Percentiles rank a stretch among this genome's conserved stretches.
phyloP scores from a whole-genome alignment of 164 flowering plant genomes.

The Liriodendron chinense region DNA sequence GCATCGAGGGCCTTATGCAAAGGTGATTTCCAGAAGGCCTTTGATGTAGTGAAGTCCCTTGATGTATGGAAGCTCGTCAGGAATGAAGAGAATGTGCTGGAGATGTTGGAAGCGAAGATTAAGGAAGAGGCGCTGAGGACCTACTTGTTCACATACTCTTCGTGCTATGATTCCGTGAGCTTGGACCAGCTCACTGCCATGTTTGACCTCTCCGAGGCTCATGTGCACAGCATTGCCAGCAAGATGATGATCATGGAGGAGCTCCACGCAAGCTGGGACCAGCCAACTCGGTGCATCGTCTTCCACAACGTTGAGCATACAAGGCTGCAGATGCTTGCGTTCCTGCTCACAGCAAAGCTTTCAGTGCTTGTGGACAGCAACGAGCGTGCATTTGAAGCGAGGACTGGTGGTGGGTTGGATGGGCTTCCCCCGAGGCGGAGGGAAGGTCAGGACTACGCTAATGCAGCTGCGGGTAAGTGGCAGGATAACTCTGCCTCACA shows the following conservation, averaged over 20 bases:
- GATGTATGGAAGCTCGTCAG: constrained; percentile 80
- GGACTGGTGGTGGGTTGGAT: constrained; percentile 74
- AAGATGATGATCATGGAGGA: constrained; percentile 92
- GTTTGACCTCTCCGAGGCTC: constrained; percentile 71
- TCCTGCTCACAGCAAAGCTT: constrained; percentile 77
- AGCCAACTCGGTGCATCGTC: constrained; percentile 64
- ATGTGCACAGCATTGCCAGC: constrained; percentile 65
- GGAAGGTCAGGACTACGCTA: constrained; percentile 70
- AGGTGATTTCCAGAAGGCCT: constrained; percentile 73
- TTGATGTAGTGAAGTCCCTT: constrained; percentile 66
- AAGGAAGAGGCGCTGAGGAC: constrained; percentile 93
- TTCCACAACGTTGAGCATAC: constrained; percentile 73
- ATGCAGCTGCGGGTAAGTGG: constrained; percentile 25
- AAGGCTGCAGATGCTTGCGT: constrained; percentile 77
- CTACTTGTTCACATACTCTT: constrained; percentile 74
- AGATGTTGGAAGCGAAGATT: constrained; percentile 71
- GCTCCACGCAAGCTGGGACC: constrained; percentile 93
- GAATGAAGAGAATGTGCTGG: constrained; percentile 58
- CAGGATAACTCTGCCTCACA: constrained; percentile 54
- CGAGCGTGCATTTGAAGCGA: constrained; percentile 79
- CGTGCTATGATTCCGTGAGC: no score
- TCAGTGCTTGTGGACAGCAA: constrained; percentile 75
- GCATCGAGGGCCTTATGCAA: constrained; percentile 78
- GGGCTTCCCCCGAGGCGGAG: constrained; percentile 61
- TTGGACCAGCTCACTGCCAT: constrained; percentile 69